Base-by-base conservation (phyloP, 2,329 filamentous ascomycete species). In the Calcarisporium arbuscula region DNA sequence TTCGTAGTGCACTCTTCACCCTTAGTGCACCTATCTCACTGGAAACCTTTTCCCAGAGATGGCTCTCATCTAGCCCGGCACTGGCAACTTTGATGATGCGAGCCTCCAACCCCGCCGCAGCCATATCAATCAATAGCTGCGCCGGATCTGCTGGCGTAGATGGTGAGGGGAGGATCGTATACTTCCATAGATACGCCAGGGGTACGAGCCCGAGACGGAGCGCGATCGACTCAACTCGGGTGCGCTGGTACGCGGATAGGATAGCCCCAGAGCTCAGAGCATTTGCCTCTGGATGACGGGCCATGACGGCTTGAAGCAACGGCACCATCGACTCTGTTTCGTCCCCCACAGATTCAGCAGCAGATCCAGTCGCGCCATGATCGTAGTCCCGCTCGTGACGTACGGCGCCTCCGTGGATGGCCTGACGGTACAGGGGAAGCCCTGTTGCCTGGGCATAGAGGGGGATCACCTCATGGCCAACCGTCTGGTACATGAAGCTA, bases 401-500 rank as follows among this genome's bases (percentile, higher is more conserved):
- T 16, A 83, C 70, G 1, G 86, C 83, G 5, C 63, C 66, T 26
- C 90, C 92, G 2, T 59, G 54, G 47, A 96, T 95, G 34, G 77
- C 67, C 47, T 81, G 76, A 15, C 92, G 80, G 60, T 92, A 95
- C 3, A 98, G 70, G 17, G 90, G 90, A 21, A 96, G 69, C 0
- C 72, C 78, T 2, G 95, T 79, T 21, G 86, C 88, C 30, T 74
- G 60, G 40, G 81, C 80, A 56, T 95, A 96, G 12, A 95, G 72
- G 3, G 89, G 87, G 38, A 96, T 82, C 14, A 95, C 68, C 38
- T 78, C 73, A 60, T 96, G 87, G 10, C 92, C 92, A 40, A 95
- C 85, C 4, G 92, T 98, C 67, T 98, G 92, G 68, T 96, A 98
- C 92, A 98, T 98, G 78, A 92, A 96, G 65, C 89, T 95, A 61